Evolutionary conservation across 1,284 basidiomycete species (phyloP), one percentile per base, ranked within the genome.

Genomic region (Apiotrichum siamense): DNA sequence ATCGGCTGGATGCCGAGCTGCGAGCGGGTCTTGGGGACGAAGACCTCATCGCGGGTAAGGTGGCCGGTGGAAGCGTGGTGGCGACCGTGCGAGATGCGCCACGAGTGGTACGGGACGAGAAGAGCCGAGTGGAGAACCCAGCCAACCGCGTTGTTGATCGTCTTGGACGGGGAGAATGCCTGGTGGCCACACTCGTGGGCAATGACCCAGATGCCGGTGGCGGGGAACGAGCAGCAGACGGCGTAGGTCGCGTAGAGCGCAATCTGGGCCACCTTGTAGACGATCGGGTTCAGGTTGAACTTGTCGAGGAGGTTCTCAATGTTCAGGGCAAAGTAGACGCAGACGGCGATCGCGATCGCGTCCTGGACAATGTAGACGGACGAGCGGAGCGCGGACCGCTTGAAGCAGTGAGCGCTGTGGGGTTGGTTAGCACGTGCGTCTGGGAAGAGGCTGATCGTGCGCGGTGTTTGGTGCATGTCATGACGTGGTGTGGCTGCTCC

Each of bases 21-120:
- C 13, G 84, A 83, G 36, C 92, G 86, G 26, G 94, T 96, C 58
- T 82, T 79, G 49, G 96, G 96, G 6, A 98, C 91, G 65, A 90
- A 97, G 58, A 97, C 96, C 73, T 99, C 92, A 67, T 98, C 94
- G 61, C 94, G 85, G 45, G 87, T 91, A 80, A 97, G 82, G 76
- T 97, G 93, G 32, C 82, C 88, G 15, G 93, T 97, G 9, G 87
- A 86, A 31, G 96, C 96, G 75, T 98, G 94, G 75, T 98, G 94
- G 73, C 92, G 92, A 32, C 83, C 91, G 74, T 98, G 94, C 60
- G 87, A 88, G 72, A 98, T 93, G 58, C 92, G 82, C 96, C 96
- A 98, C 21, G 91, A 90, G 73, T 98, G 93, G 77, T 93, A 98
- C 11, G 96, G 94, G 15, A 98, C 94, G 48, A 96, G 85, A 44